Percentiles rank a stretch among this genome's conserved stretches.
Evolutionary conservation across 2,329 filamentous ascomycete species (phyloP).

Genomic region (Colletotrichum graminicola): DNA sequence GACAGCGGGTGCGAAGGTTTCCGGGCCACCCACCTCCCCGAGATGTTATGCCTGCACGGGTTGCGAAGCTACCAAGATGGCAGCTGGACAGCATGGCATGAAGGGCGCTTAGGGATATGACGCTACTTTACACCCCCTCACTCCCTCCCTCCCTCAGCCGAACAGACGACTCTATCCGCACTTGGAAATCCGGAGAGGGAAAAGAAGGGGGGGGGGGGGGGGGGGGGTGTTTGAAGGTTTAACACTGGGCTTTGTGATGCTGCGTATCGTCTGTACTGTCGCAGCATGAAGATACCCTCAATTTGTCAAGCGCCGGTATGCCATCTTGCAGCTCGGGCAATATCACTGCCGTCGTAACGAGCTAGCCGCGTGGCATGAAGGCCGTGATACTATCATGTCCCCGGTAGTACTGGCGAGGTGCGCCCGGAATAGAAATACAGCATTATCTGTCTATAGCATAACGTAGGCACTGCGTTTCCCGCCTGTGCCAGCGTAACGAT

Average conservation of each 20-base stretch:
- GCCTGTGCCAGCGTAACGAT: neutral
- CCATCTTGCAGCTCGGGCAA: neutral
- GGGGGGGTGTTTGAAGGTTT: neutral
- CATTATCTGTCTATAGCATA: neutral
- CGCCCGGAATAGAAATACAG: neutral
- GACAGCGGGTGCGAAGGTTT: neutral
- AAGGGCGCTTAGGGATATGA: constrained; percentile 1
- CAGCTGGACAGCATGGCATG: constrained; percentile 22
- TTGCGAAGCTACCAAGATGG: neutral
- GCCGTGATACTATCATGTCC: neutral
- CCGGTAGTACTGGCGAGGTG: neutral
- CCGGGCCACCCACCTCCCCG: constrained; percentile 1
- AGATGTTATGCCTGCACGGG: constrained; percentile 1
- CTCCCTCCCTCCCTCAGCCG: neutral
- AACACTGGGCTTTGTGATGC: neutral
- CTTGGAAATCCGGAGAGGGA: neutral
- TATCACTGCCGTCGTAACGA: neutral
- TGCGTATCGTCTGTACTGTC: neutral
- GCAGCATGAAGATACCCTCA: neutral
- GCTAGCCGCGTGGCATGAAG: neutral
- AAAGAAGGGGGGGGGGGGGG: too few relatives aligned
- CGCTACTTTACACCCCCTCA: neutral
- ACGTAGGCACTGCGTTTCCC: neutral
- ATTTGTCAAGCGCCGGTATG: neutral
- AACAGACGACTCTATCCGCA: constrained; percentile 10